phyloP scores from a whole-genome alignment of 164 flowering plant genomes.

The Liquidambar formosana region DNA sequence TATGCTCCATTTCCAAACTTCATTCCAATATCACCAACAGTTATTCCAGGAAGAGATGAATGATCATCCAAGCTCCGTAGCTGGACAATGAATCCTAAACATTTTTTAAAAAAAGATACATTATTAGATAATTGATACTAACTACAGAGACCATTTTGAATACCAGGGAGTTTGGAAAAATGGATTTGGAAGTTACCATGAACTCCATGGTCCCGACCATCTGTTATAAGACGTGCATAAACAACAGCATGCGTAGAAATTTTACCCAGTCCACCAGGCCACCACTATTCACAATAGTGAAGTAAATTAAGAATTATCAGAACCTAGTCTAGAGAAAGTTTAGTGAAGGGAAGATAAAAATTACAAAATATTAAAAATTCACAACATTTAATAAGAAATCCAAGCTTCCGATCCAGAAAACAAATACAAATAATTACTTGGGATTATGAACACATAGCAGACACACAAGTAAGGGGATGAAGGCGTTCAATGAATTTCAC shows the following conservation, averaged over 20 bases:
- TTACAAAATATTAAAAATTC: too few relatives aligned
- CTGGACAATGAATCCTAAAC: slow-evolving; percentile 90
- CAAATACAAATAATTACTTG: background rate
- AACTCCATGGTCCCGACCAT: slow-evolving; percentile 80
- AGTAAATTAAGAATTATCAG: slow-evolving; percentile 8
- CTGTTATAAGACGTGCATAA: slow-evolving; percentile 79
- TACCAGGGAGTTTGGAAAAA: background rate
- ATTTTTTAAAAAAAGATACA: background rate
- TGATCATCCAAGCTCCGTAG: slow-evolving; percentile 92
- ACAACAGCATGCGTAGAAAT: slow-evolving; percentile 90
- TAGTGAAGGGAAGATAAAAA: too few relatives aligned
- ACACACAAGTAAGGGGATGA: background rate
- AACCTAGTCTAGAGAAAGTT: background rate
- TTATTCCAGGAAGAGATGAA: slow-evolving; percentile 84
- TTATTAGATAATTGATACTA: background rate
- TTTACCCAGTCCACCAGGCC: slow-evolving; percentile 99
- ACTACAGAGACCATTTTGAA: background rate
- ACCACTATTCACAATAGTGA: slow-evolving; percentile 62
- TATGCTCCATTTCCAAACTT: slow-evolving; percentile 98
- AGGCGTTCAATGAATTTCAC: background rate
- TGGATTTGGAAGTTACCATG: slow-evolving; percentile 53
- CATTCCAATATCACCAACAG: slow-evolving; percentile 94
- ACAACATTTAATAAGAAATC: background rate
- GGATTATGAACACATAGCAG: background rate
- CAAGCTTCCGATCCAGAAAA: background rate